These are phyloP conservation scores for Exophiala alcalophila DNA, from an alignment of 2,329 filamentous ascomycete species.

Conservation along the genomic window DNA sequence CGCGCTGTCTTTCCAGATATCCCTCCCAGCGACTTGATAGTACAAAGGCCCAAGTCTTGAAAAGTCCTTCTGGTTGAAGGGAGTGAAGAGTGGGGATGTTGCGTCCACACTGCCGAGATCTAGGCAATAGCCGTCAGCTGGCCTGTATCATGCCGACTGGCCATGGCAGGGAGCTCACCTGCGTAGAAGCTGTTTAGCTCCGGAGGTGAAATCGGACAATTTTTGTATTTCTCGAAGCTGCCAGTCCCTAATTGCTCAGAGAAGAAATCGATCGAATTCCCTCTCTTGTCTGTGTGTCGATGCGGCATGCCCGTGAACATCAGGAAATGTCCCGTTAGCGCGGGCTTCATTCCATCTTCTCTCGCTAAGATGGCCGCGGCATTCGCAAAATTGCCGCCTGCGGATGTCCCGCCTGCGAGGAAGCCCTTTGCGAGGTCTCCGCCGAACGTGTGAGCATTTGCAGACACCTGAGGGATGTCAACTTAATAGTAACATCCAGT, in stretches of 20 bases:
- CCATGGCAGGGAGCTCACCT: too few relatives aligned
- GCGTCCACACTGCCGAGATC: constrained; percentile 9
- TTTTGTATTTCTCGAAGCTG: constrained; percentile 17
- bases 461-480: constrained; percentile 18
- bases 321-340: constrained; percentile 16
- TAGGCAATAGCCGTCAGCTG: constrained; percentile 1
- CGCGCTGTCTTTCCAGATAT: constrained; percentile 21
- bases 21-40: constrained; percentile 22
- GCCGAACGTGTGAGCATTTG: constrained; percentile 12
- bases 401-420: constrained; percentile 14
- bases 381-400: constrained; percentile 11
- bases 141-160: not conserved
- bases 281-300: constrained; percentile 3
- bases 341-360: constrained; percentile 15
- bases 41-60: constrained; percentile 15
- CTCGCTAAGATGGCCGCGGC: constrained; percentile 13
- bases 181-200: constrained; percentile 14
- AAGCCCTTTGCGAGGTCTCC: constrained; percentile 21
- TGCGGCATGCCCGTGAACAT: constrained; percentile 20
- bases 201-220: constrained; percentile 13
- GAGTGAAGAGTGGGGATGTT: constrained; percentile 1
- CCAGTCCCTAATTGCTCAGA: constrained; percentile 10
- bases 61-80: constrained; percentile 11
- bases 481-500: too few relatives aligned
- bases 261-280: constrained; percentile 6